A percentile compares a stretch with the other conserved stretches of the same genome.
Conservation (phyloP, 371 early-diverging fungal species). For the Blakeslea trispora region DNA sequence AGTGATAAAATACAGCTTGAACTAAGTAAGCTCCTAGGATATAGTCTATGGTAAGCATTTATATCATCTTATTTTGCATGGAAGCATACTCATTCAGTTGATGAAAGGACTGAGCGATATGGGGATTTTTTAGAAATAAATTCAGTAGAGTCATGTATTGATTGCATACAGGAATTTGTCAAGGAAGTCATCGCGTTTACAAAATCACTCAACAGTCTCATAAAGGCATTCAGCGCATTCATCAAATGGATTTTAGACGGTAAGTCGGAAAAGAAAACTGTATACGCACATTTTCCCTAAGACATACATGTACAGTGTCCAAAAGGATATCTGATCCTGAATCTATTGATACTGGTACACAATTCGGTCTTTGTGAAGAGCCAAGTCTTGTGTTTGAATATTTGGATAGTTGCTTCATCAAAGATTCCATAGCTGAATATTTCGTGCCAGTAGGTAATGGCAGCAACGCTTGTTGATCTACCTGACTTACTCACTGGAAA, state of each 20-base stretch:
- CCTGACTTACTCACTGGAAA: no score
- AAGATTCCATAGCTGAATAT: slow-evolving; percentile 18
- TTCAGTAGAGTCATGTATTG: slow-evolving; percentile 16
- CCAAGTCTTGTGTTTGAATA: slow-evolving; percentile 24
- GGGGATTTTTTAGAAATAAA: slow-evolving; percentile 15
- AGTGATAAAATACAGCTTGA: slow-evolving; percentile 22
- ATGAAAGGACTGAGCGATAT: slow-evolving; percentile 22
- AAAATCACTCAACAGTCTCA: slow-evolving; percentile 2
- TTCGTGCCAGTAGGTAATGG: slow-evolving; percentile 7
- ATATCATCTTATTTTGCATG: not conserved
- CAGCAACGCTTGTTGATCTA: no score
- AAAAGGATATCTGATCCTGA: slow-evolving; percentile 10
- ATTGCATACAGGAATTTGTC: slow-evolving; percentile 2
- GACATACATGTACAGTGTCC: slow-evolving; percentile 10
- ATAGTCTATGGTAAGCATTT: slow-evolving; percentile 21
- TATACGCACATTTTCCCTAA: not conserved
- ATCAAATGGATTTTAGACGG: slow-evolving; percentile 21
- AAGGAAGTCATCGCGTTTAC: slow-evolving; percentile 1
- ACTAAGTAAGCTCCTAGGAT: slow-evolving; percentile 18
- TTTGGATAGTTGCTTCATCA: slow-evolving; percentile 15
- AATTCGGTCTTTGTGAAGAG: slow-evolving; percentile 19
- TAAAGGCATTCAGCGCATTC: slow-evolving; percentile 20
- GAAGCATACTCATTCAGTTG: not conserved
- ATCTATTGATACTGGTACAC: slow-evolving; percentile 11
- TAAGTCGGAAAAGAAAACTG: not conserved